Evolutionary conservation across 164 flowering plant genomes (phyloP), one percentile per base, ranked within the genome.

Genomic region (Vitis rotundifolia): DNA sequence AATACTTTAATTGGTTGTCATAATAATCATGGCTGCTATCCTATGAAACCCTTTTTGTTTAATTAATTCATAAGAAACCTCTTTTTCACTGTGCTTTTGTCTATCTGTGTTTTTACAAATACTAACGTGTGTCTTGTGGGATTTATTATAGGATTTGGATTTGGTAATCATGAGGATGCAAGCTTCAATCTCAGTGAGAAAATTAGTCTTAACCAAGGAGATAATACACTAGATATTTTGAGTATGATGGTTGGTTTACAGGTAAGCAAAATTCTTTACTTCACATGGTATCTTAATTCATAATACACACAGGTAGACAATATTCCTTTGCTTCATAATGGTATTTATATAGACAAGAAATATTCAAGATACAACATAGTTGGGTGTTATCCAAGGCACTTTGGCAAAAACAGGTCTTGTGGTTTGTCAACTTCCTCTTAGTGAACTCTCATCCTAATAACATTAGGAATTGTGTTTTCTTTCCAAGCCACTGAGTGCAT

Each of bases 161-260:
- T 78, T 72, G 91, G 91, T 18, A 79, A 82, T 72, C 91, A 87
- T 51, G 91, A 87, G 61, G 74, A 76, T 75, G 81, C 87, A 59
- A 84, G 79, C 75, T 87, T 85, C 74, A 70, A 44, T 0, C 57
- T 85, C 18, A 74, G 31, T 47, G 55, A 81, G 66, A 78, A 68
- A 71, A 79, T 84, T 62, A 59, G 53, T 48, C 80, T 84, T 22
- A 63, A 71, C 1, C 77, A 76, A 72, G 91, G 89, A 75, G 82
- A 76, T 58, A 87, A 84, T 74, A 74, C 86, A 22, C 48, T 87
- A 68, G 90, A 82, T 22, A n/a, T 87, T 1, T 69, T 87, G 77
- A 87, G 88, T 73, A 83, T 87, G 88, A 83, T 83, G 76, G 64
- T 87, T 49, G 88, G 90, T 67, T 44, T 87, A 52, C 90, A 87